Evolutionary conservation across 2,329 filamentous ascomycete species (phyloP), one percentile per base, ranked within the genome.

Genomic region (Chrysosphaeria jannelii): DNA sequence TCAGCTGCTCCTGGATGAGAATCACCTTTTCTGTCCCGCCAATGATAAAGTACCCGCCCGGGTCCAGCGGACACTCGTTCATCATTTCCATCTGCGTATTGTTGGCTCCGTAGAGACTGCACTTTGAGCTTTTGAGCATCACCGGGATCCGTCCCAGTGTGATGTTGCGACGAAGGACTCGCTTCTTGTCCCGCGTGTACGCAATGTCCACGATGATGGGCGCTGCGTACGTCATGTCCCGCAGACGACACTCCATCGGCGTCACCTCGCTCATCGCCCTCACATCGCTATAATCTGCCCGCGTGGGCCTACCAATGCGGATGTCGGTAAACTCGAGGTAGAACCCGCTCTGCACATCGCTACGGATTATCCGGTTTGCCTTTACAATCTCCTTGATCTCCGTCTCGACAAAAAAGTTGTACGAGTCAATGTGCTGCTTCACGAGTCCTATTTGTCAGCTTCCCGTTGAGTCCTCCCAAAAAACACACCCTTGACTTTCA

Each of bases 21-120:
- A 97, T 97, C 34, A 97, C 85, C 50, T 97, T 97, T 43, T 97
- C 85, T 11, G 88, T 91, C 22, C 85, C 85, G 36, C 81, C 76
- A 33, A 93, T 78, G 37, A 97, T 85, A 38, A 97, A 97, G 43
- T 97, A 97, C 24, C 85, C 85, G 31, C 85, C 85, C 1, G 88
- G 85, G 39, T 97, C 85, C 19, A 97, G 53, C 9, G 85, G 76
- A 37, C 85, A 97, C 47, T 97, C 85, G 37, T 89, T 85, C 53
- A 93, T 68, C 23, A 67, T 48, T 29, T 76, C 75, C 79, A 93
- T 89, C 37, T 89, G 59, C 10, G 64, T 55, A 33, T 91, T 85
- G 25, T 65, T 74, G 36, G 79, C 81, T 27, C 71, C 69, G 28
- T 63, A 61, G 25, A 97, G 54, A 19, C 78, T 67, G 43, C 85